Conservation (phyloP, 352 stramenopile species). For the Phytopythium montanum region DNA sequence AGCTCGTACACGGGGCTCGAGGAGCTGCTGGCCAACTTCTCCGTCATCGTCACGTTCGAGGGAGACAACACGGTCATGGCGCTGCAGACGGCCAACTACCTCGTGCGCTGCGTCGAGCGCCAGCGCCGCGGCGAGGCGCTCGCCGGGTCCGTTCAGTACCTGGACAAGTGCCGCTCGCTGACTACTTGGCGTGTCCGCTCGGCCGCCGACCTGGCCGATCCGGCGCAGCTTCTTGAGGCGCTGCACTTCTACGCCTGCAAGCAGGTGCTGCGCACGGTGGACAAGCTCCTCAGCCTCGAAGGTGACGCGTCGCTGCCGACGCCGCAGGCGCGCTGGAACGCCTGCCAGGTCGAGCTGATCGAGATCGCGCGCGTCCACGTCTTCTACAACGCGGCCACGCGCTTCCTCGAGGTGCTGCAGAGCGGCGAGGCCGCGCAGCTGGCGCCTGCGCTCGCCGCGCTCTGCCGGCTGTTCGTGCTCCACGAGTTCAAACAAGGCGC, state of each 20-base stretch:
- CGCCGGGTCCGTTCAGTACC: constrained; percentile 56
- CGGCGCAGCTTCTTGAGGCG: constrained; percentile 28
- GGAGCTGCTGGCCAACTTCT: constrained; percentile 90
- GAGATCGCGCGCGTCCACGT: constrained; percentile 68
- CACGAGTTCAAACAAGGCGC: constrained; percentile 57
- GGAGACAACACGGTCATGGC: constrained; percentile 97
- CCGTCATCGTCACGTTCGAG: constrained; percentile 96
- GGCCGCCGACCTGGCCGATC: constrained; percentile 27
- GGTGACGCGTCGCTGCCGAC: constrained; percentile 14
- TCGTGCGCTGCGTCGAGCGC: constrained; percentile 57
- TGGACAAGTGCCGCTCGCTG: constrained; percentile 32
- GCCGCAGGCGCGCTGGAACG: constrained; percentile 44
- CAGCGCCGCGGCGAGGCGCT: constrained; percentile 45
- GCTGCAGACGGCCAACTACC: constrained; percentile 87
- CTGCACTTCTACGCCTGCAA: constrained; percentile 54
- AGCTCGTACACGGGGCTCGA: constrained; percentile 88
- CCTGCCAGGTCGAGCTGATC: constrained; percentile 75
- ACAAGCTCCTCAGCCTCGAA: constrained; percentile 25
- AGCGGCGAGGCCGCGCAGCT: constrained; percentile 18
- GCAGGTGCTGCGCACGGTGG: constrained; percentile 37
- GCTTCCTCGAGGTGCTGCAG: constrained; percentile 48
- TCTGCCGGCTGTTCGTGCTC: constrained; percentile 78
- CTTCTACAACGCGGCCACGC: constrained; percentile 66
- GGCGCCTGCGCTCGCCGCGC: constrained; percentile 43
- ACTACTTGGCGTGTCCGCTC: constrained; percentile 24